These are phyloP conservation scores for Periconia macrospinosa DNA, from an alignment of 2,329 filamentous ascomycete genomes.

Conservation along the genomic window DNA sequence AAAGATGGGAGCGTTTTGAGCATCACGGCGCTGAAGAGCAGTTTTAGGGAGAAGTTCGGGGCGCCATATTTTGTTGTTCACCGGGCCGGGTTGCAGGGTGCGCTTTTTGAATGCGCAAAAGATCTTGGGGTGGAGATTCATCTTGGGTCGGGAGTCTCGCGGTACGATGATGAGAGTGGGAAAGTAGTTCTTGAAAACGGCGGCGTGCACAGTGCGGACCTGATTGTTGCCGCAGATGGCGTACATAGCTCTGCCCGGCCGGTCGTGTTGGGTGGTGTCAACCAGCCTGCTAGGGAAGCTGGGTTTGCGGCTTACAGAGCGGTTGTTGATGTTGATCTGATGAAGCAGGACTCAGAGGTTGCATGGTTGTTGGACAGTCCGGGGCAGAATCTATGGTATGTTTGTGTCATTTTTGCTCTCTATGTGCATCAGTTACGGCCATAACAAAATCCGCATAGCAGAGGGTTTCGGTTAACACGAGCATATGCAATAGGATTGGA, in stretches of 20 bases:
- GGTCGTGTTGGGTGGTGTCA: constrained; percentile 11
- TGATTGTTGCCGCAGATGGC: constrained; percentile 35
- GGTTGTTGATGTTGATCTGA: constrained; percentile 52
- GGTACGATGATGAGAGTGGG: constrained; percentile 7
- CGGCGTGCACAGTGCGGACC: constrained; percentile 38
- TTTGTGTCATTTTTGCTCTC: background rate
- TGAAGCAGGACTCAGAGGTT: constrained; percentile 41
- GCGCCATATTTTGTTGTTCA: constrained; percentile 26
- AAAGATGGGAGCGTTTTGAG: constrained; percentile 50
- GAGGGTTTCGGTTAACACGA: background rate
- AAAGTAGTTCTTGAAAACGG: constrained; percentile 41
- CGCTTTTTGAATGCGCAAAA: constrained; percentile 15
- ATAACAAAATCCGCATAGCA: background rate
- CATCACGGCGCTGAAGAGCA: constrained; percentile 55
- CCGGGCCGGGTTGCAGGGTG: constrained; percentile 20
- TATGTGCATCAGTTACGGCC: too few relatives aligned
- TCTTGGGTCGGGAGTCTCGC: constrained; percentile 11
- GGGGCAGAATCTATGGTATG: constrained; percentile 23
- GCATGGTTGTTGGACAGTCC: constrained; percentile 21
- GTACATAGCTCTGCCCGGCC: constrained; percentile 33
- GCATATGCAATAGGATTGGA: constrained; percentile 39
- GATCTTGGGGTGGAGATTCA: constrained; percentile 17
- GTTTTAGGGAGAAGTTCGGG: constrained; percentile 43
- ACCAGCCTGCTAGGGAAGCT: constrained; percentile 53
- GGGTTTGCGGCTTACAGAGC: constrained; percentile 65